Evolutionary conservation across 2,329 filamentous ascomycete species (phyloP).

Genomic region (Macrophomina pseudophaseolina): DNA sequence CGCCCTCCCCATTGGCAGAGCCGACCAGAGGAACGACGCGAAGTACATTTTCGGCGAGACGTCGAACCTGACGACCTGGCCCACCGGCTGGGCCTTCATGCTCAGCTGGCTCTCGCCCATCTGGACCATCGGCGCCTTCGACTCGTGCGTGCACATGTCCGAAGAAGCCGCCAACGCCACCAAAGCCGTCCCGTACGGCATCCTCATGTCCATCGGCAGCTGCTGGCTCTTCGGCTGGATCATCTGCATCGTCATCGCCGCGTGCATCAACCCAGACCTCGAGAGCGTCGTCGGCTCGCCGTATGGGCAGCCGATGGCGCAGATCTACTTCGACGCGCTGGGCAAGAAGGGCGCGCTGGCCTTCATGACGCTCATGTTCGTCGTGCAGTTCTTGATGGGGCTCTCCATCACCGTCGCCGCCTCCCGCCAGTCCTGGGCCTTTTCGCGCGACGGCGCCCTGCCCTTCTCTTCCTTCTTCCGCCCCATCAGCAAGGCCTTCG

Average conservation of each 20-base stretch:
- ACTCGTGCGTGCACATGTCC: conserved; percentile 63
- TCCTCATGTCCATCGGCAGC: conserved; percentile 62
- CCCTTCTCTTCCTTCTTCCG: conserved; percentile 65
- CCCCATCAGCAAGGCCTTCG: conserved; percentile 59
- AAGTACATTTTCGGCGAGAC: conserved; percentile 62
- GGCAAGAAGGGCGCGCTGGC: conserved; percentile 64
- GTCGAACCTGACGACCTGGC: conserved; percentile 63
- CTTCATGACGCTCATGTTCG: conserved; percentile 63
- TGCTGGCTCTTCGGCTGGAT: conserved; percentile 64
- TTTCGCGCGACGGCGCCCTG: conserved; percentile 65
- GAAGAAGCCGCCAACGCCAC: conserved; percentile 67
- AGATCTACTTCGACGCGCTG: conserved; percentile 66
- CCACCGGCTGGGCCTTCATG: conserved; percentile 57
- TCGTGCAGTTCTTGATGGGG: conserved; percentile 68
- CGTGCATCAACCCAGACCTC: conserved; percentile 61
- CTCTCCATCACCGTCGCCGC: conserved; percentile 63
- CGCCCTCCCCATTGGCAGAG: conserved; percentile 36
- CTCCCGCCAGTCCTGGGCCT: conserved; percentile 67
- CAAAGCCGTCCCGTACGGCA: conserved; percentile 64
- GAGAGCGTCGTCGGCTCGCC: conserved; percentile 53
- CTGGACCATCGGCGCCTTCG: conserved; percentile 63
- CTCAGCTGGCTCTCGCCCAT: conserved; percentile 66
- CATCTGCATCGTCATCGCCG: conserved; percentile 62
- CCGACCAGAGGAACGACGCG: conserved; percentile 33
- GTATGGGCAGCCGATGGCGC: conserved; percentile 65